Evolutionary conservation across 2,329 filamentous ascomycete genomes (phyloP).

Genomic region (Diaporthe citri): DNA sequence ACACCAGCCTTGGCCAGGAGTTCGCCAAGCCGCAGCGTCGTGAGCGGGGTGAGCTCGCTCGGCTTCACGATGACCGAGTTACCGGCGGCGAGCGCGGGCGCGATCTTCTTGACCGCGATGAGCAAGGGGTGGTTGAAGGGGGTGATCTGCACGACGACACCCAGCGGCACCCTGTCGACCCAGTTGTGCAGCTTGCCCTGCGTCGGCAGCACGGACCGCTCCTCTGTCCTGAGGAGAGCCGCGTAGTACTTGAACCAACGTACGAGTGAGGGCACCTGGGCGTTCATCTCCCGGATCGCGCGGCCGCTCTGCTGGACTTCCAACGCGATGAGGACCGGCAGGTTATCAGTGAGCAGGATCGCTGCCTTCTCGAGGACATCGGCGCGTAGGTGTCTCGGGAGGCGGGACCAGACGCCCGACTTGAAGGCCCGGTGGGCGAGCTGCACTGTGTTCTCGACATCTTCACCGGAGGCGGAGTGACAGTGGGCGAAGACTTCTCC

Average conservation of each 20-base stretch:
- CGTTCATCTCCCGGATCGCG: constrained; percentile 76
- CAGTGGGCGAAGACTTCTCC: constrained; percentile 48
- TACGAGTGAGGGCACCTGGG: constrained; percentile 74
- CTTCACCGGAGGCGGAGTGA: constrained; percentile 59
- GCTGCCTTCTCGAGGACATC: constrained; percentile 73
- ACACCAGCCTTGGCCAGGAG: constrained; percentile 76
- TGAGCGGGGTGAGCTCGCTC: constrained; percentile 72
- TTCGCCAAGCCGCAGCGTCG: constrained; percentile 69
- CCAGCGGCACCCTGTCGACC: constrained; percentile 66
- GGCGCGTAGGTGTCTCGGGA: constrained; percentile 69
- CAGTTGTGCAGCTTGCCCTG: constrained; percentile 70
- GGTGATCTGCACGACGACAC: constrained; percentile 69
- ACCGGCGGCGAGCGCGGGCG: constrained; percentile 70
- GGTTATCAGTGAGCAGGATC: constrained; percentile 61
- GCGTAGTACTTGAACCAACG: constrained; percentile 82
- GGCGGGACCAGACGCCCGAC: constrained; percentile 67
- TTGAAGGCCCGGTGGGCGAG: constrained; percentile 61
- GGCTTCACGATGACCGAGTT: constrained; percentile 73
- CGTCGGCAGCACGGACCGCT: constrained; percentile 75
- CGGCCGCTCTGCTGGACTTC: constrained; percentile 79
- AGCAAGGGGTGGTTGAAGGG: constrained; percentile 71
- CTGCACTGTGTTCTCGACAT: constrained; percentile 57
- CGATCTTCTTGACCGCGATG: constrained; percentile 71
- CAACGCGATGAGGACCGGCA: constrained; percentile 70
- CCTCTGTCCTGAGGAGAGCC: constrained; percentile 74